phyloP scores from a whole-genome alignment of 148 eudicot genomes.

The Camellia sinensis region DNA sequence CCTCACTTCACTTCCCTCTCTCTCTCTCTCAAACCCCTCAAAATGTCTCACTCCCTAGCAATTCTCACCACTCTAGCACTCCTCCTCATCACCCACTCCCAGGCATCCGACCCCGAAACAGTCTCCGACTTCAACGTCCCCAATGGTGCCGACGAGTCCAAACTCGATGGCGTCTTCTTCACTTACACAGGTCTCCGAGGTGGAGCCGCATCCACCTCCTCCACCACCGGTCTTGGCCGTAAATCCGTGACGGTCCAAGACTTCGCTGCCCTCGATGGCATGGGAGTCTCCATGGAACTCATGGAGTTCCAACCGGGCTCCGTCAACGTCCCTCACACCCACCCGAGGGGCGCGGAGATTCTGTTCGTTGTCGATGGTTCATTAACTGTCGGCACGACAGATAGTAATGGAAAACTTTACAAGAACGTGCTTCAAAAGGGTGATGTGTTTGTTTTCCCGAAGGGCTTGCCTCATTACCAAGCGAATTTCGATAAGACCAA shows the following conservation, averaged over 20 bases:
- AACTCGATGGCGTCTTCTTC: neutral
- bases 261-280: neutral
- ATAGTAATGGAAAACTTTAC: neutral
- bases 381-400: neutral
- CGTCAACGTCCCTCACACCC: neutral
- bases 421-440: conserved; percentile 2
- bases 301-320: neutral
- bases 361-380: neutral
- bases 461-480: neutral
- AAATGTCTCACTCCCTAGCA: neutral
- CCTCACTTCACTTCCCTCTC: too few relatives aligned
- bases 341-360: neutral
- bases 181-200: neutral
- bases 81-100: neutral
- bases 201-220: neutral
- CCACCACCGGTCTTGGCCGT: neutral
- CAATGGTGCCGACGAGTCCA: neutral
- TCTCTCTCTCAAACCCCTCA: too few relatives aligned
- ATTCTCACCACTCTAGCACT: neutral
- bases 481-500: neutral
- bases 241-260: neutral
- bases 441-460: conserved; percentile 1
- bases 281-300: neutral
- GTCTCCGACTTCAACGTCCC: neutral
- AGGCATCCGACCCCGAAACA: neutral